Conservation (phyloP, 495 filamentous ascomycete genomes). For the Lophiostoma macrostomum region DNA sequence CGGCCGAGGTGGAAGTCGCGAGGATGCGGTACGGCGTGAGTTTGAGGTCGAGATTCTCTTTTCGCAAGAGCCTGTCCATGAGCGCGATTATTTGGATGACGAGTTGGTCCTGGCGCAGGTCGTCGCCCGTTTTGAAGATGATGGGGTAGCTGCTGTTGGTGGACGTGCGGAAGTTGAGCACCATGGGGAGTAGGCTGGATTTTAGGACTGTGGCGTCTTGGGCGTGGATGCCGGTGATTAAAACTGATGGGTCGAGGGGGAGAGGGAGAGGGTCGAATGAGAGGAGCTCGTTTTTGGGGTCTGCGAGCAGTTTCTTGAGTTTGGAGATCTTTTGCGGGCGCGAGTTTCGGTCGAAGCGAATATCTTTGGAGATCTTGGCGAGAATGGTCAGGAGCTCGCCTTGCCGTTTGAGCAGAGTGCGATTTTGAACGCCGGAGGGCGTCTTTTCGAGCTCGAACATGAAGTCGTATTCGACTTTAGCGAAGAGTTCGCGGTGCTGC, state of each 20-base stretch:
- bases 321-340: constrained; percentile 75
- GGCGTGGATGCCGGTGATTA: constrained; percentile 72
- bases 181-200: constrained; percentile 83
- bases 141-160: constrained; percentile 78
- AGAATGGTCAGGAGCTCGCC: constrained; percentile 85
- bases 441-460: constrained; percentile 73
- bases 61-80: constrained; percentile 94
- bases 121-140: constrained; percentile 96
- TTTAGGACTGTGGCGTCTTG: constrained; percentile 93
- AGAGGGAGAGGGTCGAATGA: constrained; percentile 82
- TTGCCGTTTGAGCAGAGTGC: constrained; percentile 77
- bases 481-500: constrained; percentile 77
- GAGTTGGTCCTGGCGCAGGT: constrained; percentile 94
- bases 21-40: constrained; percentile 94
- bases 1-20: constrained; percentile 83
- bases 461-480: constrained; percentile 91
- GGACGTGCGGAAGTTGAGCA: constrained; percentile 82
- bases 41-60: constrained; percentile 96
- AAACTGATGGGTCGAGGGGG: constrained; percentile 80
- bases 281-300: constrained; percentile 83
- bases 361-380: constrained; percentile 84
- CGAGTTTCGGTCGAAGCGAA: constrained; percentile 75
- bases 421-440: constrained; percentile 62
- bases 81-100: constrained; percentile 97
- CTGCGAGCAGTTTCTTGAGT: constrained; percentile 75